Base-by-base conservation (phyloP, 352 stramenopile species). In the Globisporangium yorkense region DNA sequence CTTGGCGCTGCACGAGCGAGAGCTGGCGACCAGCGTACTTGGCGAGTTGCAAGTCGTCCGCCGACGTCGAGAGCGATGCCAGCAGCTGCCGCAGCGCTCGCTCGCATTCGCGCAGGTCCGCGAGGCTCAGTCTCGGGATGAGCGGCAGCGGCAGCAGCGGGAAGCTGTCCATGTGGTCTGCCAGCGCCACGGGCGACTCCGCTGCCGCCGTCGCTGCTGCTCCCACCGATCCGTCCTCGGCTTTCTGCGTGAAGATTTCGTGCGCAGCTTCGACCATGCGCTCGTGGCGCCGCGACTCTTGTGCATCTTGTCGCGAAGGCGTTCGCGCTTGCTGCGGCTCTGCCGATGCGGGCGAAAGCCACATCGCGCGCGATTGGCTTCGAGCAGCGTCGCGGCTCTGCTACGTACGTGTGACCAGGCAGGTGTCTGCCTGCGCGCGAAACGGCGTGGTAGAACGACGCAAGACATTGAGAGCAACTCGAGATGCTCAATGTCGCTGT, bases 131-230 rank as follows among this genome's bases (percentile, higher is more conserved):
- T n/a, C 67, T 69, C 35, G 78, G 63, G 31, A 91, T 88, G 18
- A 87, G 59, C 4, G 64, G 53, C 21, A 91, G 48, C 31, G 78
- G 80, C 24, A 89, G 68, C 31, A 89, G 64, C 6, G 80, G 77
- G 41, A 88, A 89, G 68, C 74, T 84, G 43, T 87, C 80, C 68
- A 81, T 83, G 60, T 81, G 69, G 18, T 82, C 75, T 1, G 44
- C 35, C 5, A 88, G 56, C 37, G 61, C 73, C 48, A 57, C 27
- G 21, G 39, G 9, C 10, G 24, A 0, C 12, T 41, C 53, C 18
- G 16, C 18, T 52, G 44, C 20, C n/a, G 16, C 15, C 3, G 37
- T 6, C 20, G 39, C n/a, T 39, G 33, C 48, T 6, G 13, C n/a
- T 1, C 2, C 24, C 37, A 6, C 37, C 3, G 10, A 0, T 43